phyloP scores from a whole-genome alignment of 176 grass and related monocot species.

The Puya raimondii region DNA sequence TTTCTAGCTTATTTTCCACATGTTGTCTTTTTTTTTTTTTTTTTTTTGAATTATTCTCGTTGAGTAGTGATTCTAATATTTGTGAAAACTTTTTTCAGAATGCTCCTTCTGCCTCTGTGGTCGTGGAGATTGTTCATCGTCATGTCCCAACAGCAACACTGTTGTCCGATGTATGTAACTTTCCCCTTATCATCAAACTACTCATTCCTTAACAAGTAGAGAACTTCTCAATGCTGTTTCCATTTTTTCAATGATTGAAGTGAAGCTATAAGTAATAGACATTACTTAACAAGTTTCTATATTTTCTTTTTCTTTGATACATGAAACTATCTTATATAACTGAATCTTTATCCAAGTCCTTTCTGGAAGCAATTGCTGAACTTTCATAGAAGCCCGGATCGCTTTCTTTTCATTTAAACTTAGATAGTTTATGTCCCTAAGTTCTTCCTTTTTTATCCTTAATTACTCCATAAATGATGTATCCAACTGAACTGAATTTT shows the following conservation, averaged over 20 bases:
- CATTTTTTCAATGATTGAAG: neutral
- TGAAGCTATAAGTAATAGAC: neutral
- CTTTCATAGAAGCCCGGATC: too few relatives aligned
- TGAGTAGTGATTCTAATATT: conserved; percentile 5
- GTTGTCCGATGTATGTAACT: conserved; percentile 33
- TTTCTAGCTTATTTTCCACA: neutral
- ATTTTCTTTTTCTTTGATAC: too few relatives aligned
- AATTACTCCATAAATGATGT: too few relatives aligned
- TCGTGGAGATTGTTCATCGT: conserved; percentile 32
- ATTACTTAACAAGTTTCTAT: too few relatives aligned
- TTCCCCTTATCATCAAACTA: neutral
- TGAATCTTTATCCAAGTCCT: too few relatives aligned
- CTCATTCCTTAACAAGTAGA: too few relatives aligned
- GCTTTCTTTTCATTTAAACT: too few relatives aligned
- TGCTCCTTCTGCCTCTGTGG: conserved; percentile 24
- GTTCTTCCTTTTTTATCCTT: too few relatives aligned
- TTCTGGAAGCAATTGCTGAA: too few relatives aligned
- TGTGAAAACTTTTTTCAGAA: conserved; percentile 16
- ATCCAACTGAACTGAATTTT: too few relatives aligned
- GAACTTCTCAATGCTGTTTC: conserved; percentile 1
- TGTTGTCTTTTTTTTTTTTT: conserved; percentile 1
- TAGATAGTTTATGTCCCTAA: too few relatives aligned
- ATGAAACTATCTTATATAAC: too few relatives aligned
- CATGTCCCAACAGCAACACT: conserved; percentile 37
- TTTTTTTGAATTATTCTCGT: neutral